These are phyloP conservation scores for Penicillium sp. DNA, from an alignment of 2,329 filamentous ascomycete species.

Conservation along the genomic window DNA sequence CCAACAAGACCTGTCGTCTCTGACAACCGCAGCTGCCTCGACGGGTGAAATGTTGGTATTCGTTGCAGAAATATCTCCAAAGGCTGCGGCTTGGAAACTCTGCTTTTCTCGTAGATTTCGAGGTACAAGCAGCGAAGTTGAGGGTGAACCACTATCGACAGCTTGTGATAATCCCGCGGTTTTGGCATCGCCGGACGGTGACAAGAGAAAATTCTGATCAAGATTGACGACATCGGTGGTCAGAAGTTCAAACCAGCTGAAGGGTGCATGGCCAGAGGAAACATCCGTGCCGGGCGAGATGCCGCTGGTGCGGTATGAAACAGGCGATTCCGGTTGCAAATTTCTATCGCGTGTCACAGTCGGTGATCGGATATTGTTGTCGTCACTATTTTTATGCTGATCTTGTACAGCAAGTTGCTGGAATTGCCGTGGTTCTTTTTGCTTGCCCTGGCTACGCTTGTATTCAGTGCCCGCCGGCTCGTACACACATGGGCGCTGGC, in stretches of 20 bases:
- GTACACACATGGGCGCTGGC: slow-evolving; percentile 24
- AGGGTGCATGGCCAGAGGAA: background rate
- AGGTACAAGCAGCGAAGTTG: slow-evolving; percentile 20
- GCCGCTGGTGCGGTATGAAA: background rate
- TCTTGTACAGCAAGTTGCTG: background rate
- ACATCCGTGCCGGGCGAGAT: background rate
- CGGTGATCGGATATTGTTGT: background rate
- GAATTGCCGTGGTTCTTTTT: background rate
- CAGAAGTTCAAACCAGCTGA: background rate
- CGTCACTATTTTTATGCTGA: background rate
- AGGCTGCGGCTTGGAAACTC: slow-evolving; percentile 7
- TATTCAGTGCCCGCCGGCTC: background rate
- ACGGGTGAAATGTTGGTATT: slow-evolving; percentile 11
- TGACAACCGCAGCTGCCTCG: slow-evolving; percentile 6
- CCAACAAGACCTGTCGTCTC: slow-evolving; percentile 18
- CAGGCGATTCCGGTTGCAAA: background rate
- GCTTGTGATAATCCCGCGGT: background rate
- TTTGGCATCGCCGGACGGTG: background rate
- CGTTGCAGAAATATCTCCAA: background rate
- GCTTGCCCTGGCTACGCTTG: background rate
- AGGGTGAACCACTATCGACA: slow-evolving; percentile 16
- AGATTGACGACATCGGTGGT: background rate
- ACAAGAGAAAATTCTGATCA: background rate
- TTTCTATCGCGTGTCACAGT: background rate
- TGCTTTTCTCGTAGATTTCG: slow-evolving; percentile 18